These are phyloP conservation scores for Chlamydomonas asymmetrica DNA, from an alignment of 139 green algal species.

Conservation along the genomic window DNA sequence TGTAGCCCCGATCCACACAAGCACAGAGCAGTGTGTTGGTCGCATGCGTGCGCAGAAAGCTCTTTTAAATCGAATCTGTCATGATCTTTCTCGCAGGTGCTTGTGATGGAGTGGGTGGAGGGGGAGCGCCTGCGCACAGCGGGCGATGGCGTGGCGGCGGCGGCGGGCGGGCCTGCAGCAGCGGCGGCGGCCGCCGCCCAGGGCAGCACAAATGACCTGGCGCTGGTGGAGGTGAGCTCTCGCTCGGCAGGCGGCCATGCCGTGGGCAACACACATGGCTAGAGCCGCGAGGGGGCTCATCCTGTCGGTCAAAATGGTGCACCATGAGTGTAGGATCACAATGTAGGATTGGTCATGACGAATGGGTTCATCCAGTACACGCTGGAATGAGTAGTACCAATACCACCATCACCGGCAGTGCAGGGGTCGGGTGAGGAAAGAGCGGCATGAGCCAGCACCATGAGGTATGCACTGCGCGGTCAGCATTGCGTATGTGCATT, in stretches of 20 bases:
- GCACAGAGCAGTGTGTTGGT: background rate
- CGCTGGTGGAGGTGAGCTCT: slow-evolving; percentile 72
- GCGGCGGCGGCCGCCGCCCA: background rate
- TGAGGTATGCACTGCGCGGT: too few relatives aligned
- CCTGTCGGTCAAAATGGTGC: too few relatives aligned
- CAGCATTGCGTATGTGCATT: background rate
- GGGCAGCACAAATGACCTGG: slow-evolving; percentile 65
- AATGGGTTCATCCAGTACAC: too few relatives aligned
- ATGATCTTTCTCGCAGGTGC: slow-evolving; percentile 39
- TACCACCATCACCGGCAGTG: too few relatives aligned
- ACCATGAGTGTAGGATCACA: too few relatives aligned
- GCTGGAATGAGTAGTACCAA: too few relatives aligned
- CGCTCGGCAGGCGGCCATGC: too few relatives aligned
- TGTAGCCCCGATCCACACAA: background rate
- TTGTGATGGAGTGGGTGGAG: slow-evolving; percentile 94
- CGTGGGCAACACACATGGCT: too few relatives aligned
- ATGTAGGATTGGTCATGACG: too few relatives aligned
- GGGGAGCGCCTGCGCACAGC: slow-evolving; percentile 73
- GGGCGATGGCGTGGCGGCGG: background rate
- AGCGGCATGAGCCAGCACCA: background rate
- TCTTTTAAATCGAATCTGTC: background rate
- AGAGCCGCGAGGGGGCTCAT: too few relatives aligned
- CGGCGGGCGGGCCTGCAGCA: background rate
- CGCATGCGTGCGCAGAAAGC: background rate
- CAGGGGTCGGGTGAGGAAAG: too few relatives aligned